Conservation (phyloP, 2,329 filamentous ascomycete genomes). For the Phyllosticta ampelicida region DNA sequence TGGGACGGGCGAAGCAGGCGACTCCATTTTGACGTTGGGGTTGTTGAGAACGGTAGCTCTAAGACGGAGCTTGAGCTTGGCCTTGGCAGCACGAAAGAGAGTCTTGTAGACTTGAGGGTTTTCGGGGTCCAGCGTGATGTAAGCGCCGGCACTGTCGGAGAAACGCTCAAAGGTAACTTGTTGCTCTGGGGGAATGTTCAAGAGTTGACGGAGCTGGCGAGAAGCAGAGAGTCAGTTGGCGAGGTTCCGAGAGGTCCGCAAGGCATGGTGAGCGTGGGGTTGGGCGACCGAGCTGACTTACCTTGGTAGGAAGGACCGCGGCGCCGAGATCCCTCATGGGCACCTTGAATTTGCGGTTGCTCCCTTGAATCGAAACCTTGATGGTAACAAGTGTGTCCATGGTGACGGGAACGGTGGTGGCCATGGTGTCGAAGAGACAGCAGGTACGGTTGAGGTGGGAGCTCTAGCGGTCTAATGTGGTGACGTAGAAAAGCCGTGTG, state of each 20-base stretch:
- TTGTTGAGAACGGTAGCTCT: slow-evolving; percentile 49
- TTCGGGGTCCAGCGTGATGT: slow-evolving; percentile 64
- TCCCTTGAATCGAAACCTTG: slow-evolving; percentile 71
- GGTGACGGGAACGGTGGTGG: slow-evolving; percentile 38
- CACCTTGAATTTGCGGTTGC: slow-evolving; percentile 75
- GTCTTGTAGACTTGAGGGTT: slow-evolving; percentile 90
- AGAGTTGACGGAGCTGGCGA: slow-evolving; percentile 55
- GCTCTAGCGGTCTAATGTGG: not conserved
- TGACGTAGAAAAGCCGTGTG: slow-evolving; percentile 7
- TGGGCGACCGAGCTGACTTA: slow-evolving; percentile 38
- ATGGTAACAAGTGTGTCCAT: slow-evolving; percentile 70
- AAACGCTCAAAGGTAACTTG: slow-evolving; percentile 75
- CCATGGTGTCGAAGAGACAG: slow-evolving; percentile 20
- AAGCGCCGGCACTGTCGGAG: slow-evolving; percentile 80
- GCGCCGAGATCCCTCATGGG: slow-evolving; percentile 74
- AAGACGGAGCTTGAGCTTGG: slow-evolving; percentile 93
- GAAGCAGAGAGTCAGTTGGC: not conserved
- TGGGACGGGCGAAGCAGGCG: not conserved
- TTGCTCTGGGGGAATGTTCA: slow-evolving; percentile 53
- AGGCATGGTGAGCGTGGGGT: not conserved
- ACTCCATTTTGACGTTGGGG: not conserved
- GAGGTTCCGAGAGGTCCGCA: not conserved
- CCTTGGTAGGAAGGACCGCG: slow-evolving; percentile 67
- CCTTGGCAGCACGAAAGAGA: slow-evolving; percentile 90
- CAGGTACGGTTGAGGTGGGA: slow-evolving; percentile 11